phyloP scores from a whole-genome alignment of 441 rosid species.

The Breynia disticha region DNA sequence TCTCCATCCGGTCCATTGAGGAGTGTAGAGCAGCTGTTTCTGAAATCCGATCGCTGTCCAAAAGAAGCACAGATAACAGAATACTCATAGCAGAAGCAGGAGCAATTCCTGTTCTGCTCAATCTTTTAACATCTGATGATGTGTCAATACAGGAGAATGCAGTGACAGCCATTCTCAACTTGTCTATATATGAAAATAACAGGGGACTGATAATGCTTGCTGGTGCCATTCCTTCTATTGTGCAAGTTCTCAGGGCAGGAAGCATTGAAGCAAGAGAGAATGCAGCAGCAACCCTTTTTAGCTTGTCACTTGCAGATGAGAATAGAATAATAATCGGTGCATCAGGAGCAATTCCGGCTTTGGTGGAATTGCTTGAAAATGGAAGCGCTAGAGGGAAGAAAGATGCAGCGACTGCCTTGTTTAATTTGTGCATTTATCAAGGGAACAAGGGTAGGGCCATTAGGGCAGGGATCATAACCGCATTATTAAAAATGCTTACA shows the following conservation, averaged over 20 bases:
- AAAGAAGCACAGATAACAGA: constrained; percentile 80
- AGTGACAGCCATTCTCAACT: constrained; percentile 79
- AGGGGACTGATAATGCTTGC: constrained; percentile 81
- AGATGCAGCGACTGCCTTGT: constrained; percentile 87
- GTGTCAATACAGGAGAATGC: constrained; percentile 56
- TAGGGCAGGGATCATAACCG: constrained; percentile 62
- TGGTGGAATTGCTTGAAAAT: constrained; percentile 54
- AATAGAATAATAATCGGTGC: constrained; percentile 90
- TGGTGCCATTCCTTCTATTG: constrained; percentile 73
- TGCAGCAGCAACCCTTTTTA: constrained; percentile 85
- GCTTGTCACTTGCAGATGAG: constrained; percentile 76
- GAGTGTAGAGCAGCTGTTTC: constrained; percentile 56
- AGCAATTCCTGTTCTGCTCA: constrained; percentile 66
- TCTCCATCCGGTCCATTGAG: constrained; percentile 43
- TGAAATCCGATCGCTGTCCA: constrained; percentile 66
- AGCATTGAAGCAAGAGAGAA: constrained; percentile 80
- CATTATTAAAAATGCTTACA: constrained; percentile 56
- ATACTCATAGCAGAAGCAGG: constrained; percentile 80
- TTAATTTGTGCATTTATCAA: constrained; percentile 69
- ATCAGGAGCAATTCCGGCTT: constrained; percentile 76
- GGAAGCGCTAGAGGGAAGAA: constrained; percentile 81
- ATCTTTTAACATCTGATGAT: constrained; percentile 59
- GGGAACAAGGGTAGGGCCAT: constrained; percentile 86
- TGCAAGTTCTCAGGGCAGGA: constrained; percentile 78
- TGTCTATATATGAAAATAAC: constrained; percentile 72